Percentiles rank a stretch among this genome's conserved stretches.
These are phyloP conservation scores for Amaranthus cruentus DNA, from an alignment of 148 eudicot species.

Conservation along the genomic window DNA sequence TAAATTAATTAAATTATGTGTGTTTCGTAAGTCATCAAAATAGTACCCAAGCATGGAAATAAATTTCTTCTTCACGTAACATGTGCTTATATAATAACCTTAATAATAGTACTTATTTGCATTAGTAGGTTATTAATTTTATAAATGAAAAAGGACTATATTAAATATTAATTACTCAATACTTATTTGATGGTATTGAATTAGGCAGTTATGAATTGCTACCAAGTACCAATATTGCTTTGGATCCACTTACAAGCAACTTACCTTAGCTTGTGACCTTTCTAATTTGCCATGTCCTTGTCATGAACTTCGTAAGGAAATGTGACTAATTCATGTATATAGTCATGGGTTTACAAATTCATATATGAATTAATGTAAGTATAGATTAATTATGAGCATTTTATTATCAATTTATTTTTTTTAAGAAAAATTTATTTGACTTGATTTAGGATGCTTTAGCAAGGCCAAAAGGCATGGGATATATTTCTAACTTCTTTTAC, in stretches of 20 bases:
- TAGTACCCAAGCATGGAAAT: slow-evolving; percentile 12
- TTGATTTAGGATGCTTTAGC: no score
- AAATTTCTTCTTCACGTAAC: slow-evolving; percentile 21
- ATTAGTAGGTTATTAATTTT: neutral
- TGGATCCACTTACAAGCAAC: slow-evolving; percentile 20
- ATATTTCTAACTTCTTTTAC: no score
- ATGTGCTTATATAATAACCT: slow-evolving; percentile 15
- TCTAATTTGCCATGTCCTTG: slow-evolving; percentile 2
- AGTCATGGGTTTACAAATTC: no score
- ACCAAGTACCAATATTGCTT: slow-evolving; percentile 16
- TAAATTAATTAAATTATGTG: neutral
- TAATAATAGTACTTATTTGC: slow-evolving; percentile 1
- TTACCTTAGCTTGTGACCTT: slow-evolving; percentile 7
- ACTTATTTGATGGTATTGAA: slow-evolving; percentile 10
- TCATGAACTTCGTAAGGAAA: slow-evolving; percentile 12
- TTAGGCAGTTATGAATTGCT: slow-evolving; percentile 15
- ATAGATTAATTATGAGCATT: no score
- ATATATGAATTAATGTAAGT: no score
- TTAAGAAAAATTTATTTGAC: no score
- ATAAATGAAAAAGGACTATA: neutral
- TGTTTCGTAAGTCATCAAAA: slow-evolving; percentile 2
- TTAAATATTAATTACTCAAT: neutral
- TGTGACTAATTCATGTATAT: neutral
- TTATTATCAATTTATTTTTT: no score
- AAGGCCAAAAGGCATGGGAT: no score